Base-by-base conservation (phyloP, 2,329 filamentous ascomycete species). In the Penicillium sp. region DNA sequence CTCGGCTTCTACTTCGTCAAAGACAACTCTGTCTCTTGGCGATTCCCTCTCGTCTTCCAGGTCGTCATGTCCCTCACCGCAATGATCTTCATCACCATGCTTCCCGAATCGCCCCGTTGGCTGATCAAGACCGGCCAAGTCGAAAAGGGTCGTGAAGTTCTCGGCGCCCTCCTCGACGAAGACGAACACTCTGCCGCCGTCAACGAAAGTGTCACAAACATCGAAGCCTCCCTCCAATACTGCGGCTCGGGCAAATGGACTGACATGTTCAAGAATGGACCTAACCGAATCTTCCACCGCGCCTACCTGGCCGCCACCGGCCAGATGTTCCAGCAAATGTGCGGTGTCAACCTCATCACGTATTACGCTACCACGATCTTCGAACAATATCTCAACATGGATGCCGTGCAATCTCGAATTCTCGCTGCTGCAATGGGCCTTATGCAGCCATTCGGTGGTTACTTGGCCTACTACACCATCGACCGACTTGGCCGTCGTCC, bases 251-350 rank as follows among this genome's bases (percentile, higher is more conserved):
- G 76, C 18, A 72, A 68, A 9, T 82, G 83, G 65, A 61, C 67
- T 3, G 81, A 82, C 50, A 73, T 83, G 31, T 83, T 84, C 70
- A 82, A 76, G 56, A 80, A 79, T 73, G 75, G 72, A 51, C 74
- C 78, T 51, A 72, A 81, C 54, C 72, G 78, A 22, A 74, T 80
- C 60, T 72, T 81, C 46, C 77, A 81, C 66, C 76, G 80, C 31
- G 75, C 77, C 6, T 53, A 75, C 8, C 72, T 82, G 16, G 79
- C 75, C 43, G 76, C 79, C 52, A 70, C 77, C 58, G 78, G 79
- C 62, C 78, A 81, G 54, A 74, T 80, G 66, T 82, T 79, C 64
- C 74, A 71, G 43, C 69, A 80, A 47, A 67, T 72, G 52, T 60
- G 55, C 16, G 67, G 68, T 5, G 62, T 68, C 39, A 71, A 68